Base-by-base conservation (phyloP, 2,329 filamentous ascomycete genomes). In the Xylaria sp. region DNA sequence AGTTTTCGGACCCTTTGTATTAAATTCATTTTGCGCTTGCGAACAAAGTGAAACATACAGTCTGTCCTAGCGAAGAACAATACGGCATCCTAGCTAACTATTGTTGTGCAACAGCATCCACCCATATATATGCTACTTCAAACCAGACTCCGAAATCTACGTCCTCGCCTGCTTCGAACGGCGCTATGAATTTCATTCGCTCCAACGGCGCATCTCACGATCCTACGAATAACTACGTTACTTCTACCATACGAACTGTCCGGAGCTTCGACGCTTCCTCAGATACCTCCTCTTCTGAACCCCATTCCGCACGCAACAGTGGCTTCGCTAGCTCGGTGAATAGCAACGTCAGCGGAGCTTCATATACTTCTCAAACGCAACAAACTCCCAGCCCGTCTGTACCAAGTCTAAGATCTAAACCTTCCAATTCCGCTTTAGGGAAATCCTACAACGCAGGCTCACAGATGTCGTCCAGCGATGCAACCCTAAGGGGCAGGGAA, bases 311-410 rank as follows among this genome's bases (percentile, higher is more conserved):
- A 27, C 81, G 81, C 67, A 83, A 83, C 71, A 87, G 85, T 65
- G 81, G 79, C 67, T 85, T 88, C 70, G 87, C 86, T 45, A 86
- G 85, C 78, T 87, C 85, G 50, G 77, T 85, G 45, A 84, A 85
- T 73, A 88, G 86, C 77, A 85, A 82, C 73, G 75, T 79, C 58
- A 87, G 85, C 77, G 81, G 78, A 60, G 76, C 79, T 47, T 86
- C 85, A 71, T 69, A 80, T 78, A 65, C 78, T 76, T 61, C 80
- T 69, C 74, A 79, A 71, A 67, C 77, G 71, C 63, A 75, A 65
- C 74, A 77, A 73, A 66, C 72, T 6, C 71, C 76, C 7, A 78
- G 74, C 66, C 74, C 72, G 44, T 73, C 79, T 17, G 76, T 77
- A 57, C 73, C 78, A 42, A 79, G 78, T 61, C 69, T 73, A 71